Evolutionary conservation across 1,139 yeast species (phyloP).

Genomic region (Debaryomycetaceae sp.): DNA sequence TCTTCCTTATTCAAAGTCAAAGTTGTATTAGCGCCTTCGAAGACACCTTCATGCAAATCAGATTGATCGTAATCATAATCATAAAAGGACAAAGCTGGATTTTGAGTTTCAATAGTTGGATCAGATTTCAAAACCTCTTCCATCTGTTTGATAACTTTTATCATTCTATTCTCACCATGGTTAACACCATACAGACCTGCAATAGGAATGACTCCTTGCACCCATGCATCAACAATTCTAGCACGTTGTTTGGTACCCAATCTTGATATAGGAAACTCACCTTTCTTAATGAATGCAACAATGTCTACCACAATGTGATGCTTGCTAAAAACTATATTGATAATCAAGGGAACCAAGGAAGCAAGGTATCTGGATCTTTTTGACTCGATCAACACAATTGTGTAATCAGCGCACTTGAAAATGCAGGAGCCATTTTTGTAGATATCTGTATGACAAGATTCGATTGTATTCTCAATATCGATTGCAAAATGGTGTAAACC

Average conservation of each 20-base stretch:
- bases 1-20: slow-evolving; percentile 22
- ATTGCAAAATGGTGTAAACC: slow-evolving; percentile 90
- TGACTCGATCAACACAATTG: slow-evolving; percentile 76
- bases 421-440: slow-evolving; percentile 61
- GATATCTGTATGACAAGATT: slow-evolving; percentile 58
- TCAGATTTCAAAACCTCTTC: slow-evolving; percentile 40
- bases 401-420: slow-evolving; percentile 79
- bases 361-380: slow-evolving; percentile 52
- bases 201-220: slow-evolving; percentile 45
- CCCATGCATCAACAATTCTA: slow-evolving; percentile 58
- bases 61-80: slow-evolving; percentile 25
- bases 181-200: slow-evolving; percentile 50
- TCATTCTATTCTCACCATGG: slow-evolving; percentile 64
- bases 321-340: slow-evolving; percentile 71
- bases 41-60: slow-evolving; percentile 9
- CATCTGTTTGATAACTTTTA: slow-evolving; percentile 50
- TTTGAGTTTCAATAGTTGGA: slow-evolving; percentile 41
- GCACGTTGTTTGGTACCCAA: slow-evolving; percentile 77
- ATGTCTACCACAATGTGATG: slow-evolving; percentile 86
- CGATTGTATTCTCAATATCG: slow-evolving; percentile 79
- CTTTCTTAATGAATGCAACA: slow-evolving; percentile 71
- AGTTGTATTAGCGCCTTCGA: slow-evolving; percentile 28
- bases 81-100: slow-evolving; percentile 44
- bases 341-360: slow-evolving; percentile 78
- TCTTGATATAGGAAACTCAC: slow-evolving; percentile 65